Evolutionary conservation across 2,329 filamentous ascomycete genomes (phyloP).

Genomic region (Arachnopeziza araneosa): DNA sequence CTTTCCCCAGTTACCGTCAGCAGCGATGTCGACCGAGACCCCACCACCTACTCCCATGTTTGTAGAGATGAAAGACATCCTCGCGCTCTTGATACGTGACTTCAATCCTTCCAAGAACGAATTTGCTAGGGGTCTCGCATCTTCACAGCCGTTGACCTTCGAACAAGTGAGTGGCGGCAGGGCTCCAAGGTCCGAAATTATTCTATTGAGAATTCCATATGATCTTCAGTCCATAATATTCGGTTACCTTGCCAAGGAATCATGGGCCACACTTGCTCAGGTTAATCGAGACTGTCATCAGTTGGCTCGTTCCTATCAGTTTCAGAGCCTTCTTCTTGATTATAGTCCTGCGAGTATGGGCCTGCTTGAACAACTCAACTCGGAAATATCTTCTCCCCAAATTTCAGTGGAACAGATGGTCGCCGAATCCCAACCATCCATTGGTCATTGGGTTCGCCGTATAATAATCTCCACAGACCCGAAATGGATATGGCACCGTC

Average conservation of each 20-base stretch:
- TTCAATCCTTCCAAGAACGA: not conserved
- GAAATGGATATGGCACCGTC: not conserved
- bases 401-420: not conserved
- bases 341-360: not conserved
- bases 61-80: not conserved
- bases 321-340: not conserved
- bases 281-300: not conserved
- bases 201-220: not conserved
- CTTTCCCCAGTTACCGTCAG: no score
- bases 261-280: not conserved
- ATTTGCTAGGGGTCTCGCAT: not conserved
- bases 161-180: not conserved
- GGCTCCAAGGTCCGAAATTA: not conserved
- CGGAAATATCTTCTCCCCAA: not conserved
- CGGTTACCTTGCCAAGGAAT: not conserved
- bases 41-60: no score
- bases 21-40: no score
- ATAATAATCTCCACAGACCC: not conserved
- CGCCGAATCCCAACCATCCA: not conserved
- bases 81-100: not conserved
- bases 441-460: not conserved
- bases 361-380: not conserved
- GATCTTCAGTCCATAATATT: not conserved
- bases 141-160: not conserved
- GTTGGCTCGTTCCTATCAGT: conserved; percentile 1